Evolutionary conservation across 129 eudicot species (phyloP).

Genomic region (Ambrosia trifida): DNA sequence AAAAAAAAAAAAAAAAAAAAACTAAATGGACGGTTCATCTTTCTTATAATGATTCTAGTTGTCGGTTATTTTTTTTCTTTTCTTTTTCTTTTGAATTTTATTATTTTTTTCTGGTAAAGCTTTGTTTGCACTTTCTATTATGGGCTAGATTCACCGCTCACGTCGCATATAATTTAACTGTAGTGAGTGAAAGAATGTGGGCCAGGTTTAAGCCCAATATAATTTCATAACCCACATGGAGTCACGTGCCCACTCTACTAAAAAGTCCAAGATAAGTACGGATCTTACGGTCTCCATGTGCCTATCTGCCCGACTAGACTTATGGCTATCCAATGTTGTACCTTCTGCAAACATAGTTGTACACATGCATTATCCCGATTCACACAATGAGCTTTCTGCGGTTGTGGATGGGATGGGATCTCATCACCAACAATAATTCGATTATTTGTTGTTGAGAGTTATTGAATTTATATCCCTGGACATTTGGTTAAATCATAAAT

Average conservation of each 20-base stretch:
- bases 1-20: too few species aligned
- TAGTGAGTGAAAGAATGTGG: constrained; percentile 19
- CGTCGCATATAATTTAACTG: not conserved
- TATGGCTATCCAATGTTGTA: constrained; percentile 18
- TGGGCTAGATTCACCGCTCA: constrained; percentile 1
- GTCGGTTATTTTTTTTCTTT: constrained; percentile 17
- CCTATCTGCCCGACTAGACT: constrained; percentile 1
- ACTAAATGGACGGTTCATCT: too few species aligned
- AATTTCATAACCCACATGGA: constrained; percentile 29
- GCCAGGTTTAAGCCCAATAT: constrained; percentile 30
- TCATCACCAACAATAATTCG: not conserved
- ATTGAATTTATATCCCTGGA: not conserved
- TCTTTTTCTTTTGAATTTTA: not conserved
- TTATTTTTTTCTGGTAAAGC: not conserved
- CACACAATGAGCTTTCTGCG: constrained; percentile 8
- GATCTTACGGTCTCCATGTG: constrained; percentile 30
- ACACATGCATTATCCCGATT: constrained; percentile 18
- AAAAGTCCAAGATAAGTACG: constrained; percentile 39
- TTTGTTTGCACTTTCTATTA: constrained; percentile 1
- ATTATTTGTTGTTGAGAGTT: constrained; percentile 8
- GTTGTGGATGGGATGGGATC: constrained; percentile 25
- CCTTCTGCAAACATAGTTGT: constrained; percentile 9
- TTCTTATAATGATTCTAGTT: not conserved
- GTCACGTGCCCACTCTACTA: constrained; percentile 21
- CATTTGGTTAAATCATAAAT: not conserved